A percentile compares a stretch with the other conserved stretches of the same genome.
These are phyloP conservation scores for Decorospora gaudefroyi DNA, from an alignment of 2,329 filamentous ascomycete species.

Conservation along the genomic window DNA sequence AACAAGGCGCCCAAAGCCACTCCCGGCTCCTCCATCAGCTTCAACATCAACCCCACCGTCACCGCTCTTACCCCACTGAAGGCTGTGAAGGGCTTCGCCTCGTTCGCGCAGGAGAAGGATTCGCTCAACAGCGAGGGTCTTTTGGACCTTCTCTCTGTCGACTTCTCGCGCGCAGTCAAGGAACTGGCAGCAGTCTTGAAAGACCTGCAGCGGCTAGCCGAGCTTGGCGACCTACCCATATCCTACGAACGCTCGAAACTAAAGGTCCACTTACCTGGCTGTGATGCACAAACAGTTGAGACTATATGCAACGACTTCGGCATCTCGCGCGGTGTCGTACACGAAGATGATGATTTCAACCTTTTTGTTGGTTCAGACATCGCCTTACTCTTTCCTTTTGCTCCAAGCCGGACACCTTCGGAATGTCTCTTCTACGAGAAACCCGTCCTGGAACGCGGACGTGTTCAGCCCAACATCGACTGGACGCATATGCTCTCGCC, in stretches of 20 bases:
- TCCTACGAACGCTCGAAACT: slow-evolving; percentile 70
- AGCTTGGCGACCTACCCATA: slow-evolving; percentile 82
- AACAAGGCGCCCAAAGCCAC: slow-evolving; percentile 59
- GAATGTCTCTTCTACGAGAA: slow-evolving; percentile 55
- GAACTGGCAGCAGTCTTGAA: slow-evolving; percentile 78
- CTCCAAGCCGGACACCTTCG: slow-evolving; percentile 62
- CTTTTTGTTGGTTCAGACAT: slow-evolving; percentile 68
- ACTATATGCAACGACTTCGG: slow-evolving; percentile 83
- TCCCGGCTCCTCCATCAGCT: slow-evolving; percentile 85
- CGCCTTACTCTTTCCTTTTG: slow-evolving; percentile 84
- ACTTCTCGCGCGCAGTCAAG: slow-evolving; percentile 85
- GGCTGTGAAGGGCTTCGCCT: slow-evolving; percentile 59
- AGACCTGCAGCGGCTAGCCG: slow-evolving; percentile 77
- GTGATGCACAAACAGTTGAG: slow-evolving; percentile 81
- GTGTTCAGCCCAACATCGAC: slow-evolving; percentile 53
- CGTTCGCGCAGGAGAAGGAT: slow-evolving; percentile 50
- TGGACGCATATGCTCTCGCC: slow-evolving; percentile 64
- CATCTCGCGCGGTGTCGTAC: slow-evolving; percentile 76
- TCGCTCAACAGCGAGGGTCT: slow-evolving; percentile 82
- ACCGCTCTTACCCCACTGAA: slow-evolving; percentile 80
- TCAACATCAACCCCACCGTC: slow-evolving; percentile 83
- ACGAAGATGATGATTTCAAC: slow-evolving; percentile 79
- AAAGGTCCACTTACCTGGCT: slow-evolving; percentile 86
- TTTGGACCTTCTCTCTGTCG: slow-evolving; percentile 79
- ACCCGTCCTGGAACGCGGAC: slow-evolving; percentile 43